Evolutionary conservation across 768 basidiomycete genomes (phyloP).

Genomic region (Gautieria morchelliformis): DNA sequence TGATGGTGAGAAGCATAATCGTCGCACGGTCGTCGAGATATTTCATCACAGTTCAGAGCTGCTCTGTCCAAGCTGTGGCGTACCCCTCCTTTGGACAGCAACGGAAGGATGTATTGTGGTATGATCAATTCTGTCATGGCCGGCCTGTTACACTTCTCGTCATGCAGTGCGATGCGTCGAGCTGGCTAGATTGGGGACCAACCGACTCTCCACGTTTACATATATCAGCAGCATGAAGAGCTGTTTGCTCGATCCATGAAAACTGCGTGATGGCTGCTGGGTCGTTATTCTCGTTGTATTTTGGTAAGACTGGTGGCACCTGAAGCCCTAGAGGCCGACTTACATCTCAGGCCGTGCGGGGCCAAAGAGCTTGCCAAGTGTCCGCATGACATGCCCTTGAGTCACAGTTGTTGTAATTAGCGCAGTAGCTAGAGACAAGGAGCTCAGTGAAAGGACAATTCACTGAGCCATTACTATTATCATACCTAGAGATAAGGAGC

Average conservation of each 20-base stretch:
- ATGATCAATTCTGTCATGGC: constrained; percentile 59
- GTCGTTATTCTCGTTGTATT: too few species aligned
- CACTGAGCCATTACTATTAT: too few species aligned
- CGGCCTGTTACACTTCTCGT: constrained; percentile 25
- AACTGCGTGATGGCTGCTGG: constrained; percentile 79
- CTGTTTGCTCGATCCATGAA: constrained; percentile 81
- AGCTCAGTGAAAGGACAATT: too few species aligned
- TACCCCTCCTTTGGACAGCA: constrained; percentile 48
- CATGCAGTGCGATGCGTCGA: not conserved
- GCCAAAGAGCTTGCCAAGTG: constrained; percentile 68
- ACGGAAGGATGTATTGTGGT: constrained; percentile 67
- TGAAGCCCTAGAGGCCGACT: constrained; percentile 19
- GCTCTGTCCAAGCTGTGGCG: too few species aligned
- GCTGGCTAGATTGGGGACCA: too few species aligned
- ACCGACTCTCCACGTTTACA: constrained; percentile 53
- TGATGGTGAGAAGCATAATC: constrained; percentile 47
- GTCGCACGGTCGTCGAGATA: constrained; percentile 51
- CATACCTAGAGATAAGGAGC: too few species aligned
- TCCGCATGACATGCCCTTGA: constrained; percentile 14
- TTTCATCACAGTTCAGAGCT: constrained; percentile 62
- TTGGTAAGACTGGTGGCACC: too few species aligned
- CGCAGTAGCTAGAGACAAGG: too few species aligned
- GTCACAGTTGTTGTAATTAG: too few species aligned
- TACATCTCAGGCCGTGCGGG: constrained; percentile 88
- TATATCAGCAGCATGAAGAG: constrained; percentile 51